Percentiles rank a stretch among this genome's conserved stretches.
phyloP scores from a whole-genome alignment of 345 rosid genomes.

The Diplotaxis tenuifolia region DNA sequence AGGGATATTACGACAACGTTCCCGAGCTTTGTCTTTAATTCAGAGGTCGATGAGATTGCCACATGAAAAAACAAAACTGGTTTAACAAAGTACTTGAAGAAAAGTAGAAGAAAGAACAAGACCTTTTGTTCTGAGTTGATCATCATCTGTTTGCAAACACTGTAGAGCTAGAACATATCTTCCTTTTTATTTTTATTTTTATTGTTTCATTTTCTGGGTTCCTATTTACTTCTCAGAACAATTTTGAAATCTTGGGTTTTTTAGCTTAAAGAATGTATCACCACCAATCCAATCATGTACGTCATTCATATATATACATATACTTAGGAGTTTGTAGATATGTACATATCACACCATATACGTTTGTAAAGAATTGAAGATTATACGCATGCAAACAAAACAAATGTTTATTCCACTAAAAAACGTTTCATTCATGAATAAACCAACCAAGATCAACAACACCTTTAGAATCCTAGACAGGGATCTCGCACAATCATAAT shows the following conservation, averaged over 20 bases:
- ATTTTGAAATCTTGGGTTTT: constrained; percentile 17
- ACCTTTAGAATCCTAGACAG: too few relatives aligned
- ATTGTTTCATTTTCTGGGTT: constrained; percentile 25
- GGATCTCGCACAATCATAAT: too few relatives aligned
- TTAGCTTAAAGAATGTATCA: neutral
- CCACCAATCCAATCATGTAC: constrained; percentile 2
- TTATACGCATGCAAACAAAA: neutral
- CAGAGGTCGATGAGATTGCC: constrained; percentile 91
- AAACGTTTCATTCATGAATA: too few relatives aligned
- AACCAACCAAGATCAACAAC: too few relatives aligned
- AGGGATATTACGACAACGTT: constrained; percentile 96
- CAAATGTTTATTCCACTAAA: too few relatives aligned
- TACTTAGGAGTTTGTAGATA: neutral
- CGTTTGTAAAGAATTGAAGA: neutral
- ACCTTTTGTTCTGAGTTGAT: constrained; percentile 13
- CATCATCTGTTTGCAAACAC: constrained; percentile 21
- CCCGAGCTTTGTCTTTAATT: constrained; percentile 91
- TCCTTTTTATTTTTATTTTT: neutral
- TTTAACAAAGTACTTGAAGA: constrained; percentile 9
- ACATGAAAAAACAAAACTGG: constrained; percentile 38
- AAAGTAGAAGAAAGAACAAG: neutral
- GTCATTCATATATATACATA: constrained; percentile 8
- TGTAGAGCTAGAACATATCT: constrained; percentile 17
- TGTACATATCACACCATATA: constrained; percentile 24
- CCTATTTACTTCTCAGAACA: constrained; percentile 23